Evolutionary conservation across 1,284 basidiomycete species (phyloP), one percentile per base, ranked within the genome.

Genomic region (Malassezia sp.): DNA sequence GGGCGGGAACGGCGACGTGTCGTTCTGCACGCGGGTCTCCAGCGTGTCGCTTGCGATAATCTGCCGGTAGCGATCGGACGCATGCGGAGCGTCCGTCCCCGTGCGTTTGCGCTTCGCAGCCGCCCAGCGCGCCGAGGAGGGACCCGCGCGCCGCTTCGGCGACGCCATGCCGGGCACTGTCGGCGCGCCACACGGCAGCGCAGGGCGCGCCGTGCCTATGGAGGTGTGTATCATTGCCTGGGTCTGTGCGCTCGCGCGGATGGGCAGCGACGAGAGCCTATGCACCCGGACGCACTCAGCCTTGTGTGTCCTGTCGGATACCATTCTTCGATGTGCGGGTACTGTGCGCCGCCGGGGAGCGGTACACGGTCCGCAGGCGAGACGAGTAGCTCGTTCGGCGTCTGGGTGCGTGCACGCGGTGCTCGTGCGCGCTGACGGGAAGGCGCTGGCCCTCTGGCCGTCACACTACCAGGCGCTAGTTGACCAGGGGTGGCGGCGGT

Each of bases 321-420:
- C 41, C 37, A 51, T 5, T n/a, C 37, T 9, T 72, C 71, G 1
- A 66, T 71, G 4, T 76, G 75, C 54, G 75, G 75, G 18, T 76
- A 76, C 61, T 75, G 74, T 52, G 66, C 68, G 0, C 57, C 71
- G 1, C 50, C 49, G 6, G 55, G 34, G 9, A 56, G 61, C 2
- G 72, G 71, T 2, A 42, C 56, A 36, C 60, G 30, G 38, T 67
- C 61, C 35, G 22, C 26, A 3, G 28, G 24, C 31, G 57, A 67
- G 17, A 53, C 57, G 1, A 72, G 70, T 30, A 59, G 53, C 38
- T 72, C 68, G n/a, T 75, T 73, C 49, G 74, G 73, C 31, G 47
- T 63, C 21, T 59, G 58, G 61, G 49, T 52, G 34, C 12, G 50
- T 32, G 5, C 5, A 1, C 4, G 11, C 2, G 17, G 21, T 28